Conservation (phyloP, 768 basidiomycete genomes). For the Vararia minispora region DNA sequence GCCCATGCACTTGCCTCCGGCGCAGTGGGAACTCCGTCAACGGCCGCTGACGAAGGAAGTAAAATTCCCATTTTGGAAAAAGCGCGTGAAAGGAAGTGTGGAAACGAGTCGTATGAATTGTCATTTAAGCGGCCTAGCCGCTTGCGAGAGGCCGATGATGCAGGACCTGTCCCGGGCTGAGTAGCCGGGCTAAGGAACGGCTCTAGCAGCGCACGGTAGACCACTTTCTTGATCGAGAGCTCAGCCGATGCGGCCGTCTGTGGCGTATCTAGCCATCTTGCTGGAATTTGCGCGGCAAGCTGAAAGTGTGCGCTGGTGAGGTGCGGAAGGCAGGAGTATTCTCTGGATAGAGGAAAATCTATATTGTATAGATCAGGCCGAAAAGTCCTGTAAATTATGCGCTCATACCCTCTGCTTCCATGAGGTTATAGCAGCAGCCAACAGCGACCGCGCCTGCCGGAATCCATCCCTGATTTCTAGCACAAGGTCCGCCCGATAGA, state of each 20-base stretch:
- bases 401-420: conserved; percentile 38
- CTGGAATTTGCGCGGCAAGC: conserved; percentile 62
- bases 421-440: conserved; percentile 74
- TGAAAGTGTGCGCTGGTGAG: conserved; percentile 47
- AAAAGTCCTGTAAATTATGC: neutral
- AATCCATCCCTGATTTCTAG: conserved; percentile 26
- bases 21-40: conserved; percentile 1
- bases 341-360: conserved; percentile 48
- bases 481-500: neutral
- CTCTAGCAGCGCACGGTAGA: conserved; percentile 58
- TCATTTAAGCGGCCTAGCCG: conserved; percentile 17
- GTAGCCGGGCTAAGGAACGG: conserved; percentile 13
- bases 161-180: neutral
- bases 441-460: conserved; percentile 48
- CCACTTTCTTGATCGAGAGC: conserved; percentile 56
- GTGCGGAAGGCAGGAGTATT: conserved; percentile 11
- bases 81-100: neutral
- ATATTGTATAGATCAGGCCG: neutral
- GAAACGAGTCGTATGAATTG: conserved; percentile 10
- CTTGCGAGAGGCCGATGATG: neutral
- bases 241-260: conserved; percentile 24
- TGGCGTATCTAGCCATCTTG: conserved; percentile 40
- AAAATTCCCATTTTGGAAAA: conserved; percentile 2
- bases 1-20: conserved; percentile 1
- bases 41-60: neutral